Percentiles rank a stretch among this genome's conserved stretches.
Evolutionary conservation across 306 rosid genomes (phyloP).

Genomic region (Dalbergia cultrata): DNA sequence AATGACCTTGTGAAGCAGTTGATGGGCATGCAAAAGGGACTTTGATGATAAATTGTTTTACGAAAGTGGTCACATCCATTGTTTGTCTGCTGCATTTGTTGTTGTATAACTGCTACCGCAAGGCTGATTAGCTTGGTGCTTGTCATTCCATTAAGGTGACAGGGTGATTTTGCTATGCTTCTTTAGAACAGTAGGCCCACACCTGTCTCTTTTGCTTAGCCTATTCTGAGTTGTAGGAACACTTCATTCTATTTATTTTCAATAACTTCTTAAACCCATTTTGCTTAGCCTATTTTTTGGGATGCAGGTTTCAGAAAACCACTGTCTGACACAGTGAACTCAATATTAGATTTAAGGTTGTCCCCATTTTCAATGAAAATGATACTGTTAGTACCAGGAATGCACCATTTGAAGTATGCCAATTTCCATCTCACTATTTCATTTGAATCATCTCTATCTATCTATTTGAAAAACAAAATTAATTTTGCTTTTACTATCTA

Average conservation of each 20-base stretch:
- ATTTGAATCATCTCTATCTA: constrained; percentile 15
- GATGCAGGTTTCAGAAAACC: constrained; percentile 80
- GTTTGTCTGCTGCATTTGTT: constrained; percentile 17
- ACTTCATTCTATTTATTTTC: background rate
- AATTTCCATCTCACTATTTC: constrained; percentile 25
- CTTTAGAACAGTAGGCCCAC: constrained; percentile 1
- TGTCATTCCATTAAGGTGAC: background rate
- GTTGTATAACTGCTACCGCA: constrained; percentile 8
- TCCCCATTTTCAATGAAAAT: constrained; percentile 96
- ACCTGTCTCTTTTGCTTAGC: background rate
- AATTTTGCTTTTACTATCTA: constrained; percentile 11
- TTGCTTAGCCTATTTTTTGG: constrained; percentile 51
- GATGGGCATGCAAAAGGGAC: constrained; percentile 28
- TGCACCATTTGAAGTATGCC: constrained; percentile 82
- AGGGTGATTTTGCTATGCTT: background rate
- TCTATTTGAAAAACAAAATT: background rate
- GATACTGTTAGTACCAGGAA: constrained; percentile 96
- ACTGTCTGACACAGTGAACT: constrained; percentile 78
- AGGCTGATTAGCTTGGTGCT: background rate
- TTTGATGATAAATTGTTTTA: constrained; percentile 21
- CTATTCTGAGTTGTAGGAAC: constrained; percentile 9
- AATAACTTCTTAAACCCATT: background rate
- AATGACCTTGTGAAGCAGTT: constrained; percentile 59
- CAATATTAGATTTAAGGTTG: constrained; percentile 72
- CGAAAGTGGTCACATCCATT: constrained; percentile 26